phyloP scores from a whole-genome alignment of 148 eudicot species.

The Gaultheria prostrata region DNA sequence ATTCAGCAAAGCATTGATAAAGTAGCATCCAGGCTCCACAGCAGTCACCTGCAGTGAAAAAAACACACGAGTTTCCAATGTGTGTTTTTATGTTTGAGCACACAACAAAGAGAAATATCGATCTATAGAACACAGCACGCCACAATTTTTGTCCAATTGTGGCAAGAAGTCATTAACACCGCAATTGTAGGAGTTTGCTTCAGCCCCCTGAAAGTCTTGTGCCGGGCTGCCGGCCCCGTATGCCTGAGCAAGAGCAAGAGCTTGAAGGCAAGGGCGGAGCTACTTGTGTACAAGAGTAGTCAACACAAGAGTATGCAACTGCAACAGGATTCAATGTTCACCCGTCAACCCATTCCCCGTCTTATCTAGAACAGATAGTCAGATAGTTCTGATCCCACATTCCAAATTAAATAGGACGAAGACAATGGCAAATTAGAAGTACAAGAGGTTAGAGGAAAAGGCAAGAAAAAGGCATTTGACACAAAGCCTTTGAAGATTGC shows the following conservation, averaged over 20 bases:
- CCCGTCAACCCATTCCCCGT: neutral
- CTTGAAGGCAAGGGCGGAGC: no score
- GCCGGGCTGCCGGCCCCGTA: no score
- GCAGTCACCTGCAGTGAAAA: slow-evolving; percentile 72
- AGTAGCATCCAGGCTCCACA: slow-evolving; percentile 98
- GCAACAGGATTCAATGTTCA: neutral
- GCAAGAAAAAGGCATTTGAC: no score
- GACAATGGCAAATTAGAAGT: neutral
- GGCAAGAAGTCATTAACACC: neutral
- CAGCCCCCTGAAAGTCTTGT: no score
- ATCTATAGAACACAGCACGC: neutral
- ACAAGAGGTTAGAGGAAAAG: no score
- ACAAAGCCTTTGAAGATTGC: no score
- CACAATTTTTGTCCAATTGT: neutral
- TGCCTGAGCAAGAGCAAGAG: no score
- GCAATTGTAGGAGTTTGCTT: no score
- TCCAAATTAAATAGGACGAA: neutral
- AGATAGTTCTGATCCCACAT: neutral
- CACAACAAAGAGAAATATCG: neutral
- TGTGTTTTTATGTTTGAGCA: neutral
- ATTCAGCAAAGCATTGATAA: slow-evolving; percentile 72
- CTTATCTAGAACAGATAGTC: neutral
- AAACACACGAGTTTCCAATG: no score
- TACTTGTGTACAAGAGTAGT: no score
- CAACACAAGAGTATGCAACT: no score